Percentiles rank a stretch among this genome's conserved stretches.
These are phyloP conservation scores for Helicostylum pulchrum DNA, from an alignment of 192 early-diverging fungal genomes.

Conservation along the genomic window DNA sequence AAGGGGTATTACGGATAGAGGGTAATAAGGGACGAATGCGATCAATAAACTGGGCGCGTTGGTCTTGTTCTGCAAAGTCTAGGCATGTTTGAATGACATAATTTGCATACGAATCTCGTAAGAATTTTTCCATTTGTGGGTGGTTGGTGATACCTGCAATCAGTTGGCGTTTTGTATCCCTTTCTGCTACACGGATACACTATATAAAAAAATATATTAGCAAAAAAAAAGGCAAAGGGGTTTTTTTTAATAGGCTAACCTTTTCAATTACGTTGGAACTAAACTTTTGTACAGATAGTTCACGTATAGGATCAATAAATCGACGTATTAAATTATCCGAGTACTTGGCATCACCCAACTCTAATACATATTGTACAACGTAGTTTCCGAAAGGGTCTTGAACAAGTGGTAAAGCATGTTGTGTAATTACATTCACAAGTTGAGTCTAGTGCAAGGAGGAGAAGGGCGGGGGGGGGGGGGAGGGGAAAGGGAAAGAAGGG, in stretches of 20 bases:
- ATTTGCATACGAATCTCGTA: conserved; percentile 86
- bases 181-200: conserved; percentile 80
- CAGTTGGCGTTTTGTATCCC: conserved; percentile 62
- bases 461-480: not conserved
- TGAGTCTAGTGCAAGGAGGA: conserved; percentile 35
- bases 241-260: conserved; percentile 39
- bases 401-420: conserved; percentile 69
- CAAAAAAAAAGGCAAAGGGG: not conserved
- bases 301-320: conserved; percentile 74
- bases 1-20: conserved; percentile 80
- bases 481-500: not conserved
- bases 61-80: conserved; percentile 73
- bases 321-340: conserved; percentile 68
- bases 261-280: conserved; percentile 93
- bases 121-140: conserved; percentile 70
- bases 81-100: conserved; percentile 90
- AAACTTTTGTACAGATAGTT: conserved; percentile 85
- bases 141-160: conserved; percentile 76
- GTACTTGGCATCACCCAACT: conserved; percentile 64
- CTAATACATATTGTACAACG: conserved; percentile 89
- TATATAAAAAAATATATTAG: conserved; percentile 15
- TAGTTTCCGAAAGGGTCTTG: conserved; percentile 93
- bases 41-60: conserved; percentile 71
- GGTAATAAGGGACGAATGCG: conserved; percentile 77
- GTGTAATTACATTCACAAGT: conserved; percentile 74